Evolutionary conservation across 139 green algal genomes (phyloP), one percentile per base, ranked within the genome.

Genomic region (Chlamydomonas sphaeroides): DNA sequence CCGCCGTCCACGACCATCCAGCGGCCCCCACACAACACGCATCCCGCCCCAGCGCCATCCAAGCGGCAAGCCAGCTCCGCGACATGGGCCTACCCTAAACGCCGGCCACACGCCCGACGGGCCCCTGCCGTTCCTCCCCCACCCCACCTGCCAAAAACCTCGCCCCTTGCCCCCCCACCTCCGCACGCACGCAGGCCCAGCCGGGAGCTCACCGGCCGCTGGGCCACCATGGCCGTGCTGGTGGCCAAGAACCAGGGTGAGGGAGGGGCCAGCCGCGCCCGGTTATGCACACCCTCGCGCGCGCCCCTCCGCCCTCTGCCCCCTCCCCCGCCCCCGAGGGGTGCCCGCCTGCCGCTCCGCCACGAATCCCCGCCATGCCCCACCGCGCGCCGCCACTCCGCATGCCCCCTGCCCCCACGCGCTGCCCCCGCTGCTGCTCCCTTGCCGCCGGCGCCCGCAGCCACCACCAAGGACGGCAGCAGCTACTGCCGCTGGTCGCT

Each of bases 241-340:
- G 73, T 80, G 5, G 56, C 33, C 83, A 87, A 87, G 41, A 39
- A 68, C 21, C 83, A 87, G 67, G 69, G 83, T 87, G 67, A 68
- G 72, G 26, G 20, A 21, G 5, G 51, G 8, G 28, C n/a, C n/a
- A n/a, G n/a, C n/a, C n/a, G n/a, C n/a, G n/a, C n/a, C n/a, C n/a
- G n/a, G n/a, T n/a, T n/a, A n/a, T n/a, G n/a, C n/a, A n/a, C n/a
- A n/a, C n/a, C n/a, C n/a, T n/a, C n/a, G n/a, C n/a, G n/a, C n/a
- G n/a, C n/a, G n/a, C n/a, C n/a, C n/a, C n/a, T n/a, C n/a, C n/a
- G n/a, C n/a, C n/a, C n/a, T n/a, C n/a, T n/a, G n/a, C n/a, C n/a
- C n/a, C n/a, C n/a, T n/a, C n/a, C n/a, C n/a, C n/a, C n/a, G n/a
- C n/a, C n/a, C n/a, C n/a, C n/a, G n/a, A n/a, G n/a, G n/a, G n/a